A percentile compares a stretch with the other conserved stretches of the same genome.
Evolutionary conservation across 176 grass and related monocot species (phyloP).

Genomic region (Raddia distichophylla): DNA sequence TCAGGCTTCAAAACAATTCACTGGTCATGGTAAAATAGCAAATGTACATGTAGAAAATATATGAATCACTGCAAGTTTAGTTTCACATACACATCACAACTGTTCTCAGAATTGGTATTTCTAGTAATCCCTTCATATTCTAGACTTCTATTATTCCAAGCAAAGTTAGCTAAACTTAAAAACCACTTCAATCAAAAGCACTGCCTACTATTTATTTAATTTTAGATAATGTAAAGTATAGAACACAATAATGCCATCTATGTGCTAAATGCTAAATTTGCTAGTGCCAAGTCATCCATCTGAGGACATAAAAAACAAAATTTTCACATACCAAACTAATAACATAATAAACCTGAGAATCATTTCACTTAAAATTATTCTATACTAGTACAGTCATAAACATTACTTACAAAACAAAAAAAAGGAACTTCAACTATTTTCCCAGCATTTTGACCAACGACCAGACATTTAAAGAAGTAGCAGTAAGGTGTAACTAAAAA

Average conservation of each 20-base stretch:
- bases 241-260: neutral
- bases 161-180: constrained; percentile 15
- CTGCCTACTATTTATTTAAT: neutral
- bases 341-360: constrained; percentile 7
- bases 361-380: constrained; percentile 1
- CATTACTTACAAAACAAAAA: constrained; percentile 7
- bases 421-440: neutral
- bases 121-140: neutral
- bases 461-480: constrained; percentile 13
- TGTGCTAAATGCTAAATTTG: constrained; percentile 18
- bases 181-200: constrained; percentile 8
- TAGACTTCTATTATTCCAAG: neutral
- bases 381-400: neutral
- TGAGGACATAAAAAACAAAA: neutral
- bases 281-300: constrained; percentile 2
- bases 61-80: constrained; percentile 8
- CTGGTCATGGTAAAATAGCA: neutral
- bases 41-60: neutral
- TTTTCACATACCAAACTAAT: constrained; percentile 24
- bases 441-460: neutral
- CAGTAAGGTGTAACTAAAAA: constrained; percentile 12
- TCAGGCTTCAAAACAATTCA: neutral
- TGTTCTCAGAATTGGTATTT: neutral
- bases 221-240: constrained; percentile 24
- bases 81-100: constrained; percentile 23